Base-by-base conservation (phyloP, 257 asterid species). In the Solanum virginianum region DNA sequence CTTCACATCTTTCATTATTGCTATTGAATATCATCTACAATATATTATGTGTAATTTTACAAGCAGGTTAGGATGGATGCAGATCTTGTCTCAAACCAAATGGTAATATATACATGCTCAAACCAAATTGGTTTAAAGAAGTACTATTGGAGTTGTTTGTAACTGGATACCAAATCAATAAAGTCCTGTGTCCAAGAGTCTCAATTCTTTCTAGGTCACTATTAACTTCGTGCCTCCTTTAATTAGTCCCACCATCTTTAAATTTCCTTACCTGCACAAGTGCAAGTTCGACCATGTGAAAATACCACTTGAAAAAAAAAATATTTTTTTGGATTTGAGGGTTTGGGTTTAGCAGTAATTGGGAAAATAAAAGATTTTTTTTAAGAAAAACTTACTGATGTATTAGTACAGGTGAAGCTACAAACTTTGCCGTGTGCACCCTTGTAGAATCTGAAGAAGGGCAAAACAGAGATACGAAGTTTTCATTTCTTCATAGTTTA, bases 241-340 rank as follows among this genome's bases (percentile, higher is more conserved):
- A 29, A 29, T 29, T 29, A 29, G 32, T 29, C 32, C 32, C 32
- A 29, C 32, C 32, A 29, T 29, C 95, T 87, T 88, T 93, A 82
- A 95, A 95, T 84, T 95, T 95, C 93, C 92, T 94, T 90, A 94
- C 51, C 82, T 51, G 45, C 63, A 77, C 14, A 47, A 22, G 15
- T 49, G 1, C 62, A 75, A 24, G 6, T 15, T 75, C n/a, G 24
- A 75, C 22, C n/a, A 24, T 75, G 9, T 22, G 22, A 49, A 22
- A 3, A 1, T 74, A 6, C 20, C 26, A 26, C 26, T 26, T 26
- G 26, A 2, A n/a, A n/a, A n/a, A n/a, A n/a, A n/a, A n/a, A n/a
- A n/a, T n/a, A n/a, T n/a, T n/a, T n/a, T n/a, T n/a, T n/a, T 29
- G 32, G 32, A 29, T 29, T 29, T 29, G 0, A 29, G 32, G 32